Percentiles rank a stretch among this genome's conserved stretches.
Evolutionary conservation across 306 rosid species (phyloP).

Genomic region (Quercus bicolor): DNA sequence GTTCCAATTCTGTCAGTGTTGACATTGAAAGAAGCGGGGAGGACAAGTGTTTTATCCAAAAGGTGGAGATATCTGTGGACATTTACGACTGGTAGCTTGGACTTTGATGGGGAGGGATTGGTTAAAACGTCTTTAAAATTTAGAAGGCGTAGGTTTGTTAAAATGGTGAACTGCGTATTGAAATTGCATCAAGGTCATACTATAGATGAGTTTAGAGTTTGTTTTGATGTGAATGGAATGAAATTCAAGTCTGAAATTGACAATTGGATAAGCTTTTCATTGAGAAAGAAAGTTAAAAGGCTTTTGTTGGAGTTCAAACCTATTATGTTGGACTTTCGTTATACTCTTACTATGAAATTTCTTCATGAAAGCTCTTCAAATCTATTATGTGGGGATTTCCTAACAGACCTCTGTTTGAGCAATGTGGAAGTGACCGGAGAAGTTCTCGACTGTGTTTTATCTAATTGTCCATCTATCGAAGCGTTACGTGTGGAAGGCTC

Average conservation of each 20-base stretch:
- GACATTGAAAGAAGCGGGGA: neutral
- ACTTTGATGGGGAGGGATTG: neutral
- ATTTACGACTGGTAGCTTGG: neutral
- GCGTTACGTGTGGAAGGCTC: neutral
- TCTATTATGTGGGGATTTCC: neutral
- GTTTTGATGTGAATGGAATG: neutral
- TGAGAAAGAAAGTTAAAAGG: neutral
- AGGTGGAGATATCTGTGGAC: neutral
- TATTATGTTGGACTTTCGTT: neutral
- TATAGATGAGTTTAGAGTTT: neutral
- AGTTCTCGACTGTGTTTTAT: neutral
- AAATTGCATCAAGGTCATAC: neutral
- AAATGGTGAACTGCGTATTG: neutral
- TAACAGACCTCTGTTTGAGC: neutral
- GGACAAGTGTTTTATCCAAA: neutral
- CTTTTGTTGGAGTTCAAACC: neutral
- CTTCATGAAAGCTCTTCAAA: neutral
- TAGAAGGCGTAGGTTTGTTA: neutral
- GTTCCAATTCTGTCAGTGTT: neutral
- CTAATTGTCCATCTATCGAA: neutral
- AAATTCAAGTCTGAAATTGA: neutral
- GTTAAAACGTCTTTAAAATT: no score
- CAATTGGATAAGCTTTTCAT: neutral
- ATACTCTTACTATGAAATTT: neutral
- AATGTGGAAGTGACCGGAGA: neutral